Conservation (phyloP, 106 monocot species). For the Xerophyta viscosa region DNA sequence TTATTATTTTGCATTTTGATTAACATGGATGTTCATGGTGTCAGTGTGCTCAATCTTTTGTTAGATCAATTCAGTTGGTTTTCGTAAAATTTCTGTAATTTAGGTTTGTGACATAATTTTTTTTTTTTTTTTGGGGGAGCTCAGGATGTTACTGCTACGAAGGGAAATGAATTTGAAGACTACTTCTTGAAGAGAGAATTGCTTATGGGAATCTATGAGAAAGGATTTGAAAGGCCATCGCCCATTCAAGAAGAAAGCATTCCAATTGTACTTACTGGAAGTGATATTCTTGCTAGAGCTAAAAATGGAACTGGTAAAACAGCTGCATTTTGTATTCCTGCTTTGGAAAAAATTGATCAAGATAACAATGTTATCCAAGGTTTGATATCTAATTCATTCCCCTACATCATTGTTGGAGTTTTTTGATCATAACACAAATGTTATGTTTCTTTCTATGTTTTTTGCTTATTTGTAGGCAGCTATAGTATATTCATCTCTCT, state of each 20-base stretch:
- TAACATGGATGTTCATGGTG: no score
- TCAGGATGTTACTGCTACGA: conserved; percentile 49
- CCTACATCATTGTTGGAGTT: no score
- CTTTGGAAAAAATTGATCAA: conserved; percentile 55
- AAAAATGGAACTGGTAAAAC: conserved; percentile 60
- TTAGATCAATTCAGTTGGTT: no score
- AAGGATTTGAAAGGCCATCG: conserved; percentile 57
- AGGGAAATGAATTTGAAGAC: conserved; percentile 61
- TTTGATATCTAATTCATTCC: no score
- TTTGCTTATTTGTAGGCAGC: no score
- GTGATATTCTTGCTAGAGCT: conserved; percentile 57
- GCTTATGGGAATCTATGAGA: conserved; percentile 58
- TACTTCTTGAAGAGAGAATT: conserved; percentile 53
- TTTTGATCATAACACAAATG: not conserved
- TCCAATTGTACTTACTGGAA: conserved; percentile 49
- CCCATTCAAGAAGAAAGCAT: conserved; percentile 68
- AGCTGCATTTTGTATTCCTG: conserved; percentile 53
- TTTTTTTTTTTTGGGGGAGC: no score
- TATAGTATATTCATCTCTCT: no score
- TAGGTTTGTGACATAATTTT: no score
- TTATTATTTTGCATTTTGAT: no score
- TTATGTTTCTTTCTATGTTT: no score
- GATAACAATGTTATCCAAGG: conserved; percentile 55
- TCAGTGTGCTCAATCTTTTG: no score
- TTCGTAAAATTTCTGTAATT: no score